phyloP scores from a whole-genome alignment of 345 rosid genomes.

The Eucalyptus pumila region DNA sequence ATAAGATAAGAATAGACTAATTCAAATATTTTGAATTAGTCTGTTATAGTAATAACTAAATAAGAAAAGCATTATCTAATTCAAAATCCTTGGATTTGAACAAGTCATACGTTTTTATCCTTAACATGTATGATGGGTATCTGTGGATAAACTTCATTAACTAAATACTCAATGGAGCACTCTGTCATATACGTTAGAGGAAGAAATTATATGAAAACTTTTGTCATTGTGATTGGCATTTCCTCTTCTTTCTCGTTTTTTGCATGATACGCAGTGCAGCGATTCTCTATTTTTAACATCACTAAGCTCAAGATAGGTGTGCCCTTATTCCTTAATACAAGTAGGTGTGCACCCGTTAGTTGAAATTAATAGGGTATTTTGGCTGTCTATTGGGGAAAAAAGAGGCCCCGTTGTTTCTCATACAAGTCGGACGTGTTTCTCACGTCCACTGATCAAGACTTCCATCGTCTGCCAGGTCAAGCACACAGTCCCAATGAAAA shows the following conservation, averaged over 20 bases:
- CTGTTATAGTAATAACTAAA: too few relatives aligned
- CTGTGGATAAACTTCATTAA: not conserved
- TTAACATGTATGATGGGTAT: not conserved
- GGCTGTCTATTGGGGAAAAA: conserved; percentile 22
- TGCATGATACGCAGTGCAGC: not conserved
- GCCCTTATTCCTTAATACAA: not conserved
- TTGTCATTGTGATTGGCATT: not conserved
- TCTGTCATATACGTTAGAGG: not conserved
- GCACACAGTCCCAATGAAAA: not conserved
- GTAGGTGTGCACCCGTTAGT: not conserved
- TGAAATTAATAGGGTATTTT: conserved; percentile 33
- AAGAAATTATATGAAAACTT: not conserved
- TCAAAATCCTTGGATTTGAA: too few relatives aligned
- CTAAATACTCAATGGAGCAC: not conserved
- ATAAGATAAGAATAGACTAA: too few relatives aligned
- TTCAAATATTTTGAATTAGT: too few relatives aligned
- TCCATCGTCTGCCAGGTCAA: not conserved
- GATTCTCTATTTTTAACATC: not conserved
- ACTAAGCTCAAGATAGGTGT: not conserved
- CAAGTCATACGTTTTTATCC: rapidly evolving
- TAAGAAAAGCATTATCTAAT: too few relatives aligned
- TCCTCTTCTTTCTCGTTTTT: not conserved
- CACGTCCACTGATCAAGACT: not conserved
- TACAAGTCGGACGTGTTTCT: too few relatives aligned
- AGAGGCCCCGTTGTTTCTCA: conserved; percentile 43